Conservation (phyloP, 2,329 filamentous ascomycete genomes). For the Epichloe elymi region DNA sequence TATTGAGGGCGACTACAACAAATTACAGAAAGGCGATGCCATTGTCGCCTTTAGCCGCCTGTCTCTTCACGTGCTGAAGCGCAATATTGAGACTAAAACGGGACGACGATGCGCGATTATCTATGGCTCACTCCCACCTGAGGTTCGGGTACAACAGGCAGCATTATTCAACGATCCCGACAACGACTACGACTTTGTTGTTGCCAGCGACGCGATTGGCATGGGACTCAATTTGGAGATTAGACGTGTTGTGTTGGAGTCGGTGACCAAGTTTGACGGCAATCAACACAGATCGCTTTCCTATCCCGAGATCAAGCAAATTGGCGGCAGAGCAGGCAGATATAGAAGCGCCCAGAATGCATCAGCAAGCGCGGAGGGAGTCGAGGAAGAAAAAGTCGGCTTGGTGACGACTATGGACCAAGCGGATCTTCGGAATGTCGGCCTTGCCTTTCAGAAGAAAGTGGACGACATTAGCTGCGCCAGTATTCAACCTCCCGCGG, state of each 20-base stretch:
- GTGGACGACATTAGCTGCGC: conserved; percentile 56
- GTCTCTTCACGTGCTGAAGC: conserved; percentile 68
- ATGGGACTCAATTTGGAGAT: conserved; percentile 95
- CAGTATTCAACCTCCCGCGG: conserved; percentile 59
- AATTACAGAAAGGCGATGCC: conserved; percentile 78
- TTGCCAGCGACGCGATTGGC: conserved; percentile 89
- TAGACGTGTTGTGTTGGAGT: conserved; percentile 80
- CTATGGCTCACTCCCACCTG: conserved; percentile 82
- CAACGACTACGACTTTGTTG: conserved; percentile 90
- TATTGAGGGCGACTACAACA: conserved; percentile 48
- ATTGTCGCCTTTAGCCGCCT: conserved; percentile 78
- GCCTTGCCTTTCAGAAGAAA: conserved; percentile 47
- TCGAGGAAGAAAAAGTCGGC: conserved; percentile 40
- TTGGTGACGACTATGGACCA: conserved; percentile 67
- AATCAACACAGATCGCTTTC: conserved; percentile 41
- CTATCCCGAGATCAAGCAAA: conserved; percentile 81
- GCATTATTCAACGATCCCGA: conserved; percentile 87
- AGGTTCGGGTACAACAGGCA: conserved; percentile 85
- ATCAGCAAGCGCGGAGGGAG: neutral
- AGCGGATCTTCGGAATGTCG: conserved; percentile 52
- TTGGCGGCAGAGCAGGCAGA: conserved; percentile 81
- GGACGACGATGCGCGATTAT: conserved; percentile 79
- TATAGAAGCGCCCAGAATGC: conserved; percentile 50
- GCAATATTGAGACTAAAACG: conserved; percentile 61
- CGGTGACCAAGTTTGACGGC: conserved; percentile 60